Conservation (phyloP, 768 basidiomycete species). For the Suillus tomentosus region DNA sequence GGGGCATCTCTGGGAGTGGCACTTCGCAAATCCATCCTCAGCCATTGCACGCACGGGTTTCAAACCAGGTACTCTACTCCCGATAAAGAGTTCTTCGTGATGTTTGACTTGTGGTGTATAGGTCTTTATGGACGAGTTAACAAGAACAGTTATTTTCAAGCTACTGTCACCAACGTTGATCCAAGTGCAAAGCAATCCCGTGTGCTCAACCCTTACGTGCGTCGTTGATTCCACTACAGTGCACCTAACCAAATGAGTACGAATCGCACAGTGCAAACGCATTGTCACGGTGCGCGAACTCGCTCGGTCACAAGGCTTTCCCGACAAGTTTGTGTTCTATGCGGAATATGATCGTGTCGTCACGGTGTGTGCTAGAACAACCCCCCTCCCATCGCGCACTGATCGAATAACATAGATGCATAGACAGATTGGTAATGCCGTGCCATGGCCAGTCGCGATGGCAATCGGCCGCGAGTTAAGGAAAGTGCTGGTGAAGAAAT, state of each 20-base stretch:
- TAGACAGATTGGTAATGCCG: slow-evolving; percentile 80
- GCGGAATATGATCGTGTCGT: slow-evolving; percentile 53
- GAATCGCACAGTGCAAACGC: slow-evolving; percentile 54
- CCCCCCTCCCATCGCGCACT: not conserved
- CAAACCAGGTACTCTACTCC: slow-evolving; percentile 41
- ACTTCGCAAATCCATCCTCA: slow-evolving; percentile 59
- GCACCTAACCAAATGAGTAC: not conserved
- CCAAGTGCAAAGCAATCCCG: slow-evolving; percentile 77
- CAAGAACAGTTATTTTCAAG: slow-evolving; percentile 57
- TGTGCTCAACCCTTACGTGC: slow-evolving; percentile 67
- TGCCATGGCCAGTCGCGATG: slow-evolving; percentile 62
- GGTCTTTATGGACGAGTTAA: slow-evolving; percentile 64
- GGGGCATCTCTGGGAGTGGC: slow-evolving; percentile 57
- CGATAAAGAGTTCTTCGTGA: not conserved
- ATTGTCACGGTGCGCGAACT: slow-evolving; percentile 76
- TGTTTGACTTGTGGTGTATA: slow-evolving; percentile 28
- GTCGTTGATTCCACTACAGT: slow-evolving; percentile 18
- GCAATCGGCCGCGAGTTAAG: slow-evolving; percentile 69
- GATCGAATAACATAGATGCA: slow-evolving; percentile 55
- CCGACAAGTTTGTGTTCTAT: slow-evolving; percentile 69
- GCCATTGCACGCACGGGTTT: slow-evolving; percentile 55
- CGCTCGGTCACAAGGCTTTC: slow-evolving; percentile 81
- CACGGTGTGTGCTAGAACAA: slow-evolving; percentile 48
- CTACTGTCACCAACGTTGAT: slow-evolving; percentile 77
- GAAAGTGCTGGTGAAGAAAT: slow-evolving; percentile 51